Conservation (phyloP, 2,329 filamentous ascomycete species). For the Fusarium sambucinum region DNA sequence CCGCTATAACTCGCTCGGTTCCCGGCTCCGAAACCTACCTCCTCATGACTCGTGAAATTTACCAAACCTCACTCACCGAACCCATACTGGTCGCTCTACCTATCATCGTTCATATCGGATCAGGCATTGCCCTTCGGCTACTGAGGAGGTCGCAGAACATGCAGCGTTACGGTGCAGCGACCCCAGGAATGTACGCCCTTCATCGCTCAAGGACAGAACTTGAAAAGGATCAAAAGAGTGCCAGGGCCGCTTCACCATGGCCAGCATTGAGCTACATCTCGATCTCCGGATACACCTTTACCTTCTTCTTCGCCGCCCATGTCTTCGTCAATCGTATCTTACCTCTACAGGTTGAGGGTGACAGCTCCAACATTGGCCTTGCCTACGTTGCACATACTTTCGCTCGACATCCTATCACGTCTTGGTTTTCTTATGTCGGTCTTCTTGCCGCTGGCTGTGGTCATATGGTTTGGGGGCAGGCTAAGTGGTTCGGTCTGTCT, state of each 20-base stretch:
- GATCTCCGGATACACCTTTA: slow-evolving; percentile 77
- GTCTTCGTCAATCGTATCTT: slow-evolving; percentile 80
- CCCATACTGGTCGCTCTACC: slow-evolving; percentile 83
- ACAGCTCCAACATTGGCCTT: slow-evolving; percentile 86
- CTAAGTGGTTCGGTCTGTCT: slow-evolving; percentile 80
- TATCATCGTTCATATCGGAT: slow-evolving; percentile 78
- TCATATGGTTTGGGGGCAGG: slow-evolving; percentile 87
- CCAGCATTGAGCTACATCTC: slow-evolving; percentile 78
- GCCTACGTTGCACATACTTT: slow-evolving; percentile 90
- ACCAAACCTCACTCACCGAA: slow-evolving; percentile 85
- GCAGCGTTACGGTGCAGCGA: slow-evolving; percentile 78
- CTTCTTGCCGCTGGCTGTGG: slow-evolving; percentile 76
- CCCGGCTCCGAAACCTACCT: slow-evolving; percentile 84
- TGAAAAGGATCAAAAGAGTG: slow-evolving; percentile 34
- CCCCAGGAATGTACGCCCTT: slow-evolving; percentile 62
- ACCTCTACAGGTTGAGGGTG: slow-evolving; percentile 82
- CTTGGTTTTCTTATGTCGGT: slow-evolving; percentile 76
- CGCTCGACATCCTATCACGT: slow-evolving; percentile 73
- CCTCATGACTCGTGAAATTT: slow-evolving; percentile 90
- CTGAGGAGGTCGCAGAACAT: slow-evolving; percentile 79
- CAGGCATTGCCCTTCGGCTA: slow-evolving; percentile 81
- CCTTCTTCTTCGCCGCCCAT: slow-evolving; percentile 76
- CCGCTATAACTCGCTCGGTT: slow-evolving; percentile 78
- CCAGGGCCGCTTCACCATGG: slow-evolving; percentile 63
- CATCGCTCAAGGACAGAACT: slow-evolving; percentile 51